Conservation (phyloP, 148 eudicot species). For the Arbutus unedo region DNA sequence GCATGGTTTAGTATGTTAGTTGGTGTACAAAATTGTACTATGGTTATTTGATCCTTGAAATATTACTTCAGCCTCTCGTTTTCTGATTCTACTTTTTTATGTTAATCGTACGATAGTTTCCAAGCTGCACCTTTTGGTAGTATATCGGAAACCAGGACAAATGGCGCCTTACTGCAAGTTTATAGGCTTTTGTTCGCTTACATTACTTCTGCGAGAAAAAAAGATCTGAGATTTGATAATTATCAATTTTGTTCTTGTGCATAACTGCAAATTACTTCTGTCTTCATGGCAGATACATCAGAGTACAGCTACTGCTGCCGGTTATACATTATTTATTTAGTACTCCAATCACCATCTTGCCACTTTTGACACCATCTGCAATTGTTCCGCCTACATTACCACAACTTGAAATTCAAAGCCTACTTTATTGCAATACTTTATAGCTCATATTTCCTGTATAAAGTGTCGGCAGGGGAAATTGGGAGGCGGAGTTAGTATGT, state of each 20-base stretch:
- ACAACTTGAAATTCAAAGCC: not conserved
- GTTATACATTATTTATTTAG: not conserved
- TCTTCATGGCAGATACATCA: not conserved
- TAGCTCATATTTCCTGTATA: too few relatives aligned
- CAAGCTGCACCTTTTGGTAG: not conserved
- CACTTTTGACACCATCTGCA: not conserved
- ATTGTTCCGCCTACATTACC: not conserved
- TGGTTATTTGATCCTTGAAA: not conserved
- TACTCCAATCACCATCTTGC: not conserved
- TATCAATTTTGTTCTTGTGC: not conserved
- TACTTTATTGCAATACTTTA: not conserved
- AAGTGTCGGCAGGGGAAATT: not conserved
- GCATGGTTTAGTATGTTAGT: not conserved
- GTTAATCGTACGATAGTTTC: not conserved
- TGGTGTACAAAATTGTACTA: not conserved
- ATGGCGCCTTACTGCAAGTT: too few relatives aligned
- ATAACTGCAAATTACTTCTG: not conserved
- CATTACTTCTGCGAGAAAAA: too few relatives aligned
- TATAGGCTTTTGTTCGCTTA: too few relatives aligned
- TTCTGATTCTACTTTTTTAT: not conserved
- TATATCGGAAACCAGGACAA: not conserved
- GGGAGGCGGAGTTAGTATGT: not conserved
- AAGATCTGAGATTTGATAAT: too few relatives aligned
- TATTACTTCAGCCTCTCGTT: not conserved
- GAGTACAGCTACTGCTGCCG: not conserved